Evolutionary conservation across 2,329 filamentous ascomycete species (phyloP), one percentile per base, ranked within the genome.

Genomic region (Ophiosphaerella korrae): DNA sequence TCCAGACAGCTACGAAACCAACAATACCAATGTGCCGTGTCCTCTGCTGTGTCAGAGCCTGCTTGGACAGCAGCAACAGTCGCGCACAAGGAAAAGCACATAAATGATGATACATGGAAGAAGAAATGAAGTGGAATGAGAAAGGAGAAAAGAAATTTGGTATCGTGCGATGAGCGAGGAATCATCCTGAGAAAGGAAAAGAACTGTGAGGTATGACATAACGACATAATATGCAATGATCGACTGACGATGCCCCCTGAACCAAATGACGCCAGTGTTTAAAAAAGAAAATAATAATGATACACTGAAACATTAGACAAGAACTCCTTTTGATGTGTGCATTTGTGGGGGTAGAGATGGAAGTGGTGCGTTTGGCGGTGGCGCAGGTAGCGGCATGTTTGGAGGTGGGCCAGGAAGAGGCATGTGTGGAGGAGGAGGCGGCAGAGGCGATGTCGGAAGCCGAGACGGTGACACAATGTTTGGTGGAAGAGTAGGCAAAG

Each of bases 401-500:
- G 58, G 57, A 13, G 60, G 57, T 8, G 51, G 58, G 18, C 44
- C 51, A 5, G 53, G 50, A 11, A 50, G 44, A 8, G 50, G 42
- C 24, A 53, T 41, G 37, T 52, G 57, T 36, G 34, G 21, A 21
- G 18, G 21, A 21, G 18, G 18, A 21, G 11, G 37, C 3, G 21
- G 39, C 9, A 29, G 7, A n/a, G 34, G n/a, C 34, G 18, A 16
- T n/a, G 34, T 36, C 9, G 62, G 62, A 6, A 74, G 74, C 32
- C 67, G 66, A 8, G 64, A 16, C 14, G 43, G 48, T 13, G 51
- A 33, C 1, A 50, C 45, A 48, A 57, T 46, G 29, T 40, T 52
- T 7, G 66, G 62, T 7, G 74, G 74, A 33, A 71, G 70, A 9
- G 66, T 53, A n/a, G 77, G 77, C 18, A 79, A 57, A n/a, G 77